A percentile compares a stretch with the other conserved stretches of the same genome.
These are phyloP conservation scores for Venturia effusa DNA, from an alignment of 2,329 filamentous ascomycete genomes.

Conservation along the genomic window DNA sequence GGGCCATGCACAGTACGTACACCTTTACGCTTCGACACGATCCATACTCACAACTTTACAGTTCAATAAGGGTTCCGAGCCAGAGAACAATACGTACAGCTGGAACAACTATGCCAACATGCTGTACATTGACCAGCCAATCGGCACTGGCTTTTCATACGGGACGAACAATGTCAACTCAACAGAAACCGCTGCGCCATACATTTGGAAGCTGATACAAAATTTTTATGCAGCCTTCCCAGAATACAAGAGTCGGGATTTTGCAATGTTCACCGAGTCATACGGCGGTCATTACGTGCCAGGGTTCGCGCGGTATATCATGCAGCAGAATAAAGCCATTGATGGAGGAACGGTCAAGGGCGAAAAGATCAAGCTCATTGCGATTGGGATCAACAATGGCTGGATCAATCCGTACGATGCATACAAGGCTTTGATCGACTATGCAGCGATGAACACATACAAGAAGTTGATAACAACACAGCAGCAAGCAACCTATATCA, in stretches of 20 bases:
- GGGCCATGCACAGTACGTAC: constrained; percentile 13
- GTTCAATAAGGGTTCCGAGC: constrained; percentile 30
- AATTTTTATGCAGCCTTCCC: constrained; percentile 28
- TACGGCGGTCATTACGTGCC: constrained; percentile 27
- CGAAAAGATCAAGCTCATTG: constrained; percentile 34
- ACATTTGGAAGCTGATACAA: constrained; percentile 48
- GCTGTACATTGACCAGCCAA: constrained; percentile 30
- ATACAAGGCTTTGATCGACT: constrained; percentile 27
- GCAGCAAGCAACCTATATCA: constrained; percentile 21
- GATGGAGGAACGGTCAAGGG: constrained; percentile 27
- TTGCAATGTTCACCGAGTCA: constrained; percentile 26
- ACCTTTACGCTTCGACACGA: not conserved
- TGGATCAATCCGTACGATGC: constrained; percentile 40
- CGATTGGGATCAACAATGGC: constrained; percentile 47
- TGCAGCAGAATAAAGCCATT: constrained; percentile 26
- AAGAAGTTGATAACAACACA: constrained; percentile 28
- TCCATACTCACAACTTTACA: constrained; percentile 24
- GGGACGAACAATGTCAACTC: constrained; percentile 26
- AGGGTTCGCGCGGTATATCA: constrained; percentile 26
- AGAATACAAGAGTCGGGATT: constrained; percentile 21
- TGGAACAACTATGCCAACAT: constrained; percentile 35
- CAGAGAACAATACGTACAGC: constrained; percentile 34
- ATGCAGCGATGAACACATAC: constrained; percentile 27
- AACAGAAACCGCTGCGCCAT: constrained; percentile 36
- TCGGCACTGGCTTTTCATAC: constrained; percentile 33